Conservation (phyloP, 2,329 filamentous ascomycete species). For the Aureobasidium zeae region DNA sequence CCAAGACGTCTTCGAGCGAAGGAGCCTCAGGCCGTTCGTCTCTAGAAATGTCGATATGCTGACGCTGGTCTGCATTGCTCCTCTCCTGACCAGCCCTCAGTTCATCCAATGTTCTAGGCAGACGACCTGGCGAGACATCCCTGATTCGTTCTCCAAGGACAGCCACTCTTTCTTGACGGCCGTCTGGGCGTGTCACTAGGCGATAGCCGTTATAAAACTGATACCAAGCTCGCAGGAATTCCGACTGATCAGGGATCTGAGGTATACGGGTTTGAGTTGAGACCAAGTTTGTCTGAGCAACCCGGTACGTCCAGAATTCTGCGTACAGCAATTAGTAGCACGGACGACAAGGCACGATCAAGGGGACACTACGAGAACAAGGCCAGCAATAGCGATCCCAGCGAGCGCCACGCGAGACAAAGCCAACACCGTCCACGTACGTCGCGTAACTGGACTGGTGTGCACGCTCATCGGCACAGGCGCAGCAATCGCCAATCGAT, state of each 20-base stretch:
- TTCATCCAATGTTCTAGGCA: constrained; percentile 40
- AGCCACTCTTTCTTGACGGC: constrained; percentile 36
- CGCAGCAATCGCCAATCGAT: constrained; percentile 25
- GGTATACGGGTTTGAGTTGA: constrained; percentile 39
- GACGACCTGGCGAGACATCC: constrained; percentile 38
- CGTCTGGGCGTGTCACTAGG: constrained; percentile 32
- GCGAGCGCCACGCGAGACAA: constrained; percentile 38
- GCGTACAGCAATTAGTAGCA: constrained; percentile 16
- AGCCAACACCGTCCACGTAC: constrained; percentile 44
- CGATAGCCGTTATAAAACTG: constrained; percentile 42
- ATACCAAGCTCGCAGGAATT: constrained; percentile 40
- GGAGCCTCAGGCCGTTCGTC: constrained; percentile 17
- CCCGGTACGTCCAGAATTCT: constrained; percentile 42
- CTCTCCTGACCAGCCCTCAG: constrained; percentile 29
- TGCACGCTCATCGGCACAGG: constrained; percentile 26
- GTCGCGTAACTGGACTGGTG: constrained; percentile 37
- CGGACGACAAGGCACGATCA: too few relatives aligned
- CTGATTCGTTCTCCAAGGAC: constrained; percentile 40
- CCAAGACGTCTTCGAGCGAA: constrained; percentile 28
- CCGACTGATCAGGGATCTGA: constrained; percentile 37
- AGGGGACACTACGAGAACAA: constrained; percentile 32
- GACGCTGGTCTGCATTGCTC: constrained; percentile 22
- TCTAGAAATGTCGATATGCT: constrained; percentile 16
- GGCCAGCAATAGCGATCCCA: constrained; percentile 46
- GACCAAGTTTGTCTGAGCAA: constrained; percentile 35